Conservation (phyloP, 2,329 filamentous ascomycete species). For the Stachybotrys elegans region DNA sequence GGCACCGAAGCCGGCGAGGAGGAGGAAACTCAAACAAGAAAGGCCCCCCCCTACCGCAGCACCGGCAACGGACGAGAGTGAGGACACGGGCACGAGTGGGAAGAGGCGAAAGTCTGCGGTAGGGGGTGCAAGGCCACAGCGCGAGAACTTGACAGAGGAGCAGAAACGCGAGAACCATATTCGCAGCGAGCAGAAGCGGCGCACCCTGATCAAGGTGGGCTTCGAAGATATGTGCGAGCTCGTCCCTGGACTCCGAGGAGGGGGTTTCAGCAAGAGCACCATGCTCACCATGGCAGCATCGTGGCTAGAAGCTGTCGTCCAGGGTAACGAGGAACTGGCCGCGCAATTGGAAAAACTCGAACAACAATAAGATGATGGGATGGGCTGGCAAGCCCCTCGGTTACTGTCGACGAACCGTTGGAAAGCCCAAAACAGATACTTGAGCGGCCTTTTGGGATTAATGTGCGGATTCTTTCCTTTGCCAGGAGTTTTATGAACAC, state of each 20-base stretch:
- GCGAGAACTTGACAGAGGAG: constrained; percentile 73
- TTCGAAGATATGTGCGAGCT: constrained; percentile 76
- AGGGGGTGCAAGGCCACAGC: constrained; percentile 37
- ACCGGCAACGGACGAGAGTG: constrained; percentile 29
- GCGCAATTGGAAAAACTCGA: constrained; percentile 41
- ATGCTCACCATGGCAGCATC: constrained; percentile 71
- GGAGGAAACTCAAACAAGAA: constrained; percentile 44
- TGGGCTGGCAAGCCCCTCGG: too few relatives aligned
- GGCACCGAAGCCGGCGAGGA: constrained; percentile 28
- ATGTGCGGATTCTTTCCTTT: too few relatives aligned
- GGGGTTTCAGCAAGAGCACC: constrained; percentile 78
- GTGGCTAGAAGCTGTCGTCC: constrained; percentile 69
- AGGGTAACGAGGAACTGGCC: constrained; percentile 60
- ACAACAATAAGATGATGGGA: too few relatives aligned
- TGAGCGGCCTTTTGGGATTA: too few relatives aligned
- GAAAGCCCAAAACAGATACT: too few relatives aligned
- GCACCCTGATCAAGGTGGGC: constrained; percentile 74
- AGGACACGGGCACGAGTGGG: constrained; percentile 26
- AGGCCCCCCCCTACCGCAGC: constrained; percentile 21
- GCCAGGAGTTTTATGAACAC: too few relatives aligned
- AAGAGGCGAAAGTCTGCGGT: constrained; percentile 47
- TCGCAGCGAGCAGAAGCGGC: constrained; percentile 78
- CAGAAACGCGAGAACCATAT: constrained; percentile 87
- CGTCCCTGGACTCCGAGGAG: constrained; percentile 68
- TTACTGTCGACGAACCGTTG: too few relatives aligned